Base-by-base conservation (phyloP, 1,284 basidiomycete species). In the Heterobasidion occidentale region DNA sequence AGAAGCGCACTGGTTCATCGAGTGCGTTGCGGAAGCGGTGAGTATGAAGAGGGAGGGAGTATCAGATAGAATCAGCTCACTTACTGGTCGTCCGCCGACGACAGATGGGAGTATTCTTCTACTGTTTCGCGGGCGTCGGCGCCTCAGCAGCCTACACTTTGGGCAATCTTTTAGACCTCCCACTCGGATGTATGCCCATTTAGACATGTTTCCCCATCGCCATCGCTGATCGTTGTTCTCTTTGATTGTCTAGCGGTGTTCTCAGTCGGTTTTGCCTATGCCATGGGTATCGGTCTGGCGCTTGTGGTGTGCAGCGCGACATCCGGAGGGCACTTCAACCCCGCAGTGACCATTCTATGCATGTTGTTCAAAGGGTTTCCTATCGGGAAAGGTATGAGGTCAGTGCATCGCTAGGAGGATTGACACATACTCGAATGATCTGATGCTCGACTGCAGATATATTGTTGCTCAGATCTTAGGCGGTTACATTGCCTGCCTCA, bases 251-350 rank as follows among this genome's bases (percentile, higher is more conserved):
- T 53, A 86, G 84, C 80, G 17, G 46, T 83, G n/a, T 65, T 79
- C 20, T 80, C 81, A 46, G 69, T 84, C 17, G 84, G 84, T 17
- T 61, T 81, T 50, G 80, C 74, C 5, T 86, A 87, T 64, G 72
- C 77, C 7, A 68, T 79, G 45, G 84, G 84, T 38, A 78, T 86
- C 58, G 64, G 80, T n/a, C 74, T 85, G 48, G 84, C 84, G 0
- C 63, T 86, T 47, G 65, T 66, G 3, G 67, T 84, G 15, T 81
- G 76, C 60, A 68, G 69, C 34, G 64, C 75, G 15, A 77, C 81
- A 1, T 85, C 82, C 15, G 83, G 81, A 11, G 80, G 83, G 9
- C 82, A 85, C 63, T 77, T 86, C 65, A 80, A 76, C 62, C 80
- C 83, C 19, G 71, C 76, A 52, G 71, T 86, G n/a, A 82, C 84